Conservation (phyloP, 768 basidiomycete species). For the Mrakia blollopis region DNA sequence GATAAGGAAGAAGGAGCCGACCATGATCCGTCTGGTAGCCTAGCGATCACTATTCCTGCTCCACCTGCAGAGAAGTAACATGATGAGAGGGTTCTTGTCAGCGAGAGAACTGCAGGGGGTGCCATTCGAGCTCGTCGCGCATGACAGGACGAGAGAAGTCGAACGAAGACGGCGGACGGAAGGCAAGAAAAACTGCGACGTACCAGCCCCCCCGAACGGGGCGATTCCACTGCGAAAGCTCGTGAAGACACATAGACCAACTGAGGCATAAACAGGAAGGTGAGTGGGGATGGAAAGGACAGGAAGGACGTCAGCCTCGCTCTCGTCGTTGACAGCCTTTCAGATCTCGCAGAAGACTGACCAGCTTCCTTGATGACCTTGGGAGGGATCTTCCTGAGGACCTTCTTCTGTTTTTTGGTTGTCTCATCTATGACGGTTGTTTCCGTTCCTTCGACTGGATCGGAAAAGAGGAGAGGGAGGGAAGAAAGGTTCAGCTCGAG, state of each 20-base stretch:
- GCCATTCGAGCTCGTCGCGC: not conserved
- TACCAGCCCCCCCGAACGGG: constrained; percentile 43
- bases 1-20: constrained; percentile 42
- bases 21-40: constrained; percentile 44
- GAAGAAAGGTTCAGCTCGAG: not conserved
- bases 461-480: not conserved
- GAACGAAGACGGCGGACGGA: not conserved
- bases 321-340: not conserved
- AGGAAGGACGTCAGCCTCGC: not conserved
- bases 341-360: not conserved
- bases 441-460: constrained; percentile 34
- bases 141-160: not conserved
- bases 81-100: not conserved
- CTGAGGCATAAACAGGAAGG: not conserved
- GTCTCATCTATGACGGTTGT: constrained; percentile 31
- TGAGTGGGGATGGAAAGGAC: not conserved
- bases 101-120: no score
- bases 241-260: constrained; percentile 44
- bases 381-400: constrained; percentile 45
- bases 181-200: not conserved
- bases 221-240: constrained; percentile 43
- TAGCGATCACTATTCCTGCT: constrained; percentile 44
- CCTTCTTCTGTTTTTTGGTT: constrained; percentile 36
- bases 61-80: constrained; percentile 33
- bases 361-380: constrained; percentile 17